Percentiles rank a stretch among this genome's conserved stretches.
These are phyloP conservation scores for Rhizoclosmatium globosum DNA, from an alignment of 192 early-diverging fungal species.

Conservation along the genomic window DNA sequence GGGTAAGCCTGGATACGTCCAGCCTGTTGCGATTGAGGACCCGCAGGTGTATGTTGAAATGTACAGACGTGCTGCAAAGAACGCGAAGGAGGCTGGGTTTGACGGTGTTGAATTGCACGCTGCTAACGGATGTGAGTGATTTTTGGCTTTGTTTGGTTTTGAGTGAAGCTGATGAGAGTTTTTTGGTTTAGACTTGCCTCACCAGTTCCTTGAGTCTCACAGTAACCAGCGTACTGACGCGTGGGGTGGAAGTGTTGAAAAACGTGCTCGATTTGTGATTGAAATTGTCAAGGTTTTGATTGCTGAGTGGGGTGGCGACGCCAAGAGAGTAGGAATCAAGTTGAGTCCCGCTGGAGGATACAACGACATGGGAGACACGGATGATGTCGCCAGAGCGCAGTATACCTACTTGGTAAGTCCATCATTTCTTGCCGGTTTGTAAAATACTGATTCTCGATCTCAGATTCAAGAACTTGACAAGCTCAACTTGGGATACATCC, in stretches of 20 bases:
- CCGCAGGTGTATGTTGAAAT: slow-evolving; percentile 33
- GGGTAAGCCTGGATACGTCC: slow-evolving; percentile 36
- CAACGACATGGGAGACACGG: slow-evolving; percentile 48
- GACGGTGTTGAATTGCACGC: slow-evolving; percentile 79
- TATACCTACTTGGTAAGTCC: slow-evolving; percentile 43
- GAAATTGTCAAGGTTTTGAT: slow-evolving; percentile 41
- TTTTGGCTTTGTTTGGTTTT: slow-evolving; percentile 45
- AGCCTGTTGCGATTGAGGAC: slow-evolving; percentile 35
- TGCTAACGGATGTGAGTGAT: slow-evolving; percentile 90
- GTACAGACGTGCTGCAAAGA: slow-evolving; percentile 24
- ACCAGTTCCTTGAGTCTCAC: slow-evolving; percentile 22
- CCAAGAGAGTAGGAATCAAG: slow-evolving; percentile 42
- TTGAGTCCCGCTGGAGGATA: slow-evolving; percentile 43
- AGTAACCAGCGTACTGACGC: slow-evolving; percentile 83
- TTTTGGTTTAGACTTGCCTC: not conserved
- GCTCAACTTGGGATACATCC: slow-evolving; percentile 31
- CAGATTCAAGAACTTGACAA: slow-evolving; percentile 33
- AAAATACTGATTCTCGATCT: not conserved
- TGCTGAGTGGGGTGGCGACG: slow-evolving; percentile 20
- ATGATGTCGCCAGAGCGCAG: slow-evolving; percentile 20
- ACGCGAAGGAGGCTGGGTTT: slow-evolving; percentile 57
- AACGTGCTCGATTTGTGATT: slow-evolving; percentile 66
- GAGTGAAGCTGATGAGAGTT: not conserved
- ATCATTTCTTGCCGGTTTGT: not conserved
- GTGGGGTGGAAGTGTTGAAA: slow-evolving; percentile 90